Percentiles rank a stretch among this genome's conserved stretches.
Evolutionary conservation across 371 early-diverging fungal species (phyloP).

Genomic region (Mortierella polycephala): DNA sequence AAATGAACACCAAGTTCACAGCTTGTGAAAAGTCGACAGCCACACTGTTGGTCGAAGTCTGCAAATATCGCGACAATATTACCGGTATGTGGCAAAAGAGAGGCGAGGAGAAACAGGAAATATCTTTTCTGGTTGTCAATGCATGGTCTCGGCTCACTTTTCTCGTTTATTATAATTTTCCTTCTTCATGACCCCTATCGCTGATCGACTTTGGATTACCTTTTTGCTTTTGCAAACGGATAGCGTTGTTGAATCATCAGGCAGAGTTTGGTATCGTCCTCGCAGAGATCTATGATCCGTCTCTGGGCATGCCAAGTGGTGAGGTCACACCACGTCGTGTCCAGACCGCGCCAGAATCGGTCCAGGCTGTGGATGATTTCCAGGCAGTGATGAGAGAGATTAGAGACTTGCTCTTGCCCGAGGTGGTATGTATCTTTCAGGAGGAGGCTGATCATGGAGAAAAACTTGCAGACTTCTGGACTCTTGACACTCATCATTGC

Average conservation of each 20-base stretch:
- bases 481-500: constrained; percentile 5
- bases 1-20: constrained; percentile 71
- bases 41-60: constrained; percentile 71
- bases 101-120: neutral
- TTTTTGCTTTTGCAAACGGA: neutral
- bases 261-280: constrained; percentile 73
- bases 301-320: constrained; percentile 54
- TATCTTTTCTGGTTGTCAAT: too few species aligned
- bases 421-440: constrained; percentile 63
- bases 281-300: constrained; percentile 66
- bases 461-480: neutral
- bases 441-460: neutral
- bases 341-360: constrained; percentile 66
- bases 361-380: constrained; percentile 74
- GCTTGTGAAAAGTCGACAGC: constrained; percentile 66
- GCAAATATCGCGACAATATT: constrained; percentile 81
- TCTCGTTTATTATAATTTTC: neutral
- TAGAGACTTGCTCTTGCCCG: constrained; percentile 74
- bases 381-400: constrained; percentile 70
- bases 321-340: constrained; percentile 59
- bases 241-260: constrained; percentile 78
- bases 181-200: neutral
- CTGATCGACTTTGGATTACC: neutral
- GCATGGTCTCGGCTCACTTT: neutral
- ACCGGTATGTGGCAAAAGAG: constrained; percentile 62